phyloP scores from a whole-genome alignment of 306 rosid species.

The Castanea sativa region DNA sequence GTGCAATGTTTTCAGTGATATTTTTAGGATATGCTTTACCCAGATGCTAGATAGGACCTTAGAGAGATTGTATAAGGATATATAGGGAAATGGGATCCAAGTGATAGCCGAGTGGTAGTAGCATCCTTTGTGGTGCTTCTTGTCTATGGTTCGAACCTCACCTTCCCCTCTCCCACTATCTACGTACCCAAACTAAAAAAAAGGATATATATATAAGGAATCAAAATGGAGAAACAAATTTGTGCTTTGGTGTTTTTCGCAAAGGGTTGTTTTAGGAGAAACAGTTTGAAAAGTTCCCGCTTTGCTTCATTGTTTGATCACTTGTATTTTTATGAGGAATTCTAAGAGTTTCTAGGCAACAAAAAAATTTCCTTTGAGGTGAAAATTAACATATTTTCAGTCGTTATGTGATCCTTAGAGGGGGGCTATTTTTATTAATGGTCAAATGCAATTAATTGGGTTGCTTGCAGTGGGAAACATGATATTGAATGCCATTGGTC shows the following conservation, averaged over 20 bases:
- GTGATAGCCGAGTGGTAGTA: too few species aligned
- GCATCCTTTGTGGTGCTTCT: too few species aligned
- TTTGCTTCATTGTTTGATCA: background rate
- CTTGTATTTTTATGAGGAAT: background rate
- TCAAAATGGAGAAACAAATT: background rate
- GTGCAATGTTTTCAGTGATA: background rate
- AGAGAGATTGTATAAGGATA: background rate
- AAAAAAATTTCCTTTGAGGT: background rate
- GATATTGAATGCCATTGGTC: background rate
- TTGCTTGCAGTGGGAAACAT: background rate
- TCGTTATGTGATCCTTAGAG: background rate
- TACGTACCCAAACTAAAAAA: too few species aligned
- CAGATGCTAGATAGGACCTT: background rate
- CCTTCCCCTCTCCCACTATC: too few species aligned
- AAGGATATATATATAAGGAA: background rate
- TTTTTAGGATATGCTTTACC: background rate
- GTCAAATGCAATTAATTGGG: background rate
- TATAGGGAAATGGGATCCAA: background rate
- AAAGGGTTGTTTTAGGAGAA: background rate
- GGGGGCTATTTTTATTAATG: background rate
- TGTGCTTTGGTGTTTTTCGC: background rate
- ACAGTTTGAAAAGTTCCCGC: background rate
- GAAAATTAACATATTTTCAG: background rate
- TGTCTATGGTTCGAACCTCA: too few species aligned
- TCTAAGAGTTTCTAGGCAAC: background rate